phyloP scores from a whole-genome alignment of 257 asterid species.

The Nicotiana otophora region DNA sequence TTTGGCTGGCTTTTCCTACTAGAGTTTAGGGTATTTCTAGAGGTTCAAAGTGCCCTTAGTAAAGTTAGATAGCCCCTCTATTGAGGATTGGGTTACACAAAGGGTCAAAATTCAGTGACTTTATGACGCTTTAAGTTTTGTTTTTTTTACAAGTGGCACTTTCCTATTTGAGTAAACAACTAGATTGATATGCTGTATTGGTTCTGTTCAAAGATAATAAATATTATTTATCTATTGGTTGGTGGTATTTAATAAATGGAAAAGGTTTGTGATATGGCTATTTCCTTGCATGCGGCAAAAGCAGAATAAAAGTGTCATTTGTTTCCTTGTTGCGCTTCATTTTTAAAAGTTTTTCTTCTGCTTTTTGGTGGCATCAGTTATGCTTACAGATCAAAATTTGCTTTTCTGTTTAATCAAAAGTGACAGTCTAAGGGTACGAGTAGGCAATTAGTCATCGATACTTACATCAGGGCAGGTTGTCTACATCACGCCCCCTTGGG shows the following conservation, averaged over 20 bases:
- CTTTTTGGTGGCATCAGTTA: neutral
- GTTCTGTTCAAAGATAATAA: neutral
- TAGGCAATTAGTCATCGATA: too few species aligned
- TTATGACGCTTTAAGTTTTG: neutral
- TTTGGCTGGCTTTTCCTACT: neutral
- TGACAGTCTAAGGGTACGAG: too few species aligned
- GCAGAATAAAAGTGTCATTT: neutral
- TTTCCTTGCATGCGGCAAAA: neutral
- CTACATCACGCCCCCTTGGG: too few species aligned
- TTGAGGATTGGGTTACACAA: neutral
- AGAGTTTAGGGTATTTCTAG: neutral
- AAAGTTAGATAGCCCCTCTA: neutral
- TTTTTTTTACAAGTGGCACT: neutral
- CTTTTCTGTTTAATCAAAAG: neutral
- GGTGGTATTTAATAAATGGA: neutral
- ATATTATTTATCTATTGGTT: neutral
- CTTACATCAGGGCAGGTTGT: too few species aligned
- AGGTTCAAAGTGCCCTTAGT: neutral
- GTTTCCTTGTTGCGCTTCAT: neutral
- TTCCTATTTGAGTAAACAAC: too few species aligned
- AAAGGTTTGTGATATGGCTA: neutral
- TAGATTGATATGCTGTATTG: neutral
- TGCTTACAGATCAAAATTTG: neutral
- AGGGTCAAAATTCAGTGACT: neutral
- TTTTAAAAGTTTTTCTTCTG: neutral